Evolutionary conservation across 1,139 yeast species (phyloP).

Genomic region (Diutina rugosa): DNA sequence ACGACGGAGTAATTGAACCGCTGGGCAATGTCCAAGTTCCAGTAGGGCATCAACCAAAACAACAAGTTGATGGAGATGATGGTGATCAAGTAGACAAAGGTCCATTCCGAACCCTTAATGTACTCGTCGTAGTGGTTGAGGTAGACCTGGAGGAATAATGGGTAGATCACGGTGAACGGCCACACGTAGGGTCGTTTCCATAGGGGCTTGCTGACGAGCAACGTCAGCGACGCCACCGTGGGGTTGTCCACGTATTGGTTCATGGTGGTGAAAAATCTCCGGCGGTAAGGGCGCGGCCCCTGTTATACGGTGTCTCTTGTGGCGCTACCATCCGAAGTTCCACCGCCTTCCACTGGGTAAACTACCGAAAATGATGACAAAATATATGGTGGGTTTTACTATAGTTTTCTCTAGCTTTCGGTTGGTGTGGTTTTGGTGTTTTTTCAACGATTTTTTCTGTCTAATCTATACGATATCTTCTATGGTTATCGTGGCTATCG

Average conservation of each 20-base stretch:
- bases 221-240: slow-evolving; percentile 49
- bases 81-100: slow-evolving; percentile 73
- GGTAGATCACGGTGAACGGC: slow-evolving; percentile 76
- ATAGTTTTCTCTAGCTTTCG: no score
- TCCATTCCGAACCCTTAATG: slow-evolving; percentile 75
- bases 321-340: background rate
- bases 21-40: slow-evolving; percentile 70
- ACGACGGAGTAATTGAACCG: slow-evolving; percentile 55
- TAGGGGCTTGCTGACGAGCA: slow-evolving; percentile 57
- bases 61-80: slow-evolving; percentile 62
- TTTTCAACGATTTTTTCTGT: no score
- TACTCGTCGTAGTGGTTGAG: slow-evolving; percentile 60
- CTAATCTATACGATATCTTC: no score
- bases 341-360: no score
- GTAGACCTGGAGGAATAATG: slow-evolving; percentile 59
- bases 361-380: no score
- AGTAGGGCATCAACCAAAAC: slow-evolving; percentile 85
- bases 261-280: slow-evolving; percentile 10
- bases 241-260: slow-evolving; percentile 38
- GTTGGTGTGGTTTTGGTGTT: no score
- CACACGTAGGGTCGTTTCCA: slow-evolving; percentile 65
- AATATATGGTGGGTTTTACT: no score
- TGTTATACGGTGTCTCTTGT: background rate
- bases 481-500: no score
- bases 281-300: background rate